A percentile compares a stretch with the other conserved stretches of the same genome.
These are phyloP conservation scores for Gossypium trilobum DNA, from an alignment of 441 rosid genomes.

Conservation along the genomic window DNA sequence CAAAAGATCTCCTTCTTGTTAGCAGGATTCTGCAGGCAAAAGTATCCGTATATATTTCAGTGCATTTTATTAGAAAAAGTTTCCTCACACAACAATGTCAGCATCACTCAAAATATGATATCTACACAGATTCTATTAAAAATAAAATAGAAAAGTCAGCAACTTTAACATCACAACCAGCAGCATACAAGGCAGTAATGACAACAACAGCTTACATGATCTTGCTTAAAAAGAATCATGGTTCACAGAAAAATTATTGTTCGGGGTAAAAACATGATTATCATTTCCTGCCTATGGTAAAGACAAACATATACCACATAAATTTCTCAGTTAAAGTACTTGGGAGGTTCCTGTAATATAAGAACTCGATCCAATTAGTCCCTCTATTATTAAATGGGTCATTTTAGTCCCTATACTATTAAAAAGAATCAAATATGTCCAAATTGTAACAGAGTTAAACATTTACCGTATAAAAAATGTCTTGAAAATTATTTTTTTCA, in stretches of 20 bases:
- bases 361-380: too few species aligned
- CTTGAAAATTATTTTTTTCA: too few species aligned
- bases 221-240: not conserved
- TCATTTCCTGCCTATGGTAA: not conserved
- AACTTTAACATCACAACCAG: not conserved
- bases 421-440: too few species aligned
- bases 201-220: not conserved
- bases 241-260: not conserved
- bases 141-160: not conserved
- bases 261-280: not conserved
- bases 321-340: not conserved
- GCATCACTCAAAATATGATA: not conserved
- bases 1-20: slow-evolving; percentile 46
- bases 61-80: not conserved
- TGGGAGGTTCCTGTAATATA: too few species aligned
- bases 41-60: not conserved
- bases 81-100: not conserved
- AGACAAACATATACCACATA: not conserved
- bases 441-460: too few species aligned
- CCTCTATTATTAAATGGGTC: too few species aligned
- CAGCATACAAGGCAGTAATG: not conserved
- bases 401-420: too few species aligned
- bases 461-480: too few species aligned
- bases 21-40: slow-evolving; percentile 44
- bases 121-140: not conserved